A percentile compares a stretch with the other conserved stretches of the same genome.
phyloP scores from a whole-genome alignment of 805 yeast species.

The Metschnikowia santaceciliae region DNA sequence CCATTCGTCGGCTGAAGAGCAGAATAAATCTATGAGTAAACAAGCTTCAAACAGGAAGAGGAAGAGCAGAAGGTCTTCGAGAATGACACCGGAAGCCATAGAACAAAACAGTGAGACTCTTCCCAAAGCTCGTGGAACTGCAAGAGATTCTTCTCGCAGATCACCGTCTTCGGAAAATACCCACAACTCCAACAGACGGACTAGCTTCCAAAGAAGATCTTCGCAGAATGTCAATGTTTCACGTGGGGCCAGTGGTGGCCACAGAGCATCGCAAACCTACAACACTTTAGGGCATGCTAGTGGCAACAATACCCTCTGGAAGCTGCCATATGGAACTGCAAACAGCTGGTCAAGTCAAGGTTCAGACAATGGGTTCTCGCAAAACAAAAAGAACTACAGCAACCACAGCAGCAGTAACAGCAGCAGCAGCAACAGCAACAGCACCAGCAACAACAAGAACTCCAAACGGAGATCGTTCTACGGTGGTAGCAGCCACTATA shows the following conservation, averaged over 20 bases:
- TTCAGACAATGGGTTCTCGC: neutral
- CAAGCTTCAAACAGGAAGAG: slow-evolving; percentile 6
- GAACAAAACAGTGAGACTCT: neutral
- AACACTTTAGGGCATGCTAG: neutral
- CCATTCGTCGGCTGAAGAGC: neutral
- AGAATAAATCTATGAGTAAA: slow-evolving; percentile 3
- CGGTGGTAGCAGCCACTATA: slow-evolving; percentile 22
- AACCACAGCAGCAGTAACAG: neutral
- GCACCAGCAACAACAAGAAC: slow-evolving; percentile 30
- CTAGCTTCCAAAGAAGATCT: neutral
- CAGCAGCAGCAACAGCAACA: slow-evolving; percentile 23
- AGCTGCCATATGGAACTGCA: neutral
- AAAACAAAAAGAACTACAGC: neutral
- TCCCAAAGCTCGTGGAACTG: neutral
- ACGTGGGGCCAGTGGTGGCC: slow-evolving; percentile 2
- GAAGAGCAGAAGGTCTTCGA: slow-evolving; percentile 1
- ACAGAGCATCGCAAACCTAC: neutral
- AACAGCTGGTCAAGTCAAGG: neutral
- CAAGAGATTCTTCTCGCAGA: slow-evolving; percentile 1
- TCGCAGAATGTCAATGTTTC: neutral
- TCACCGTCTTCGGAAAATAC: neutral
- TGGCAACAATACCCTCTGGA: neutral
- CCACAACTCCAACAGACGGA: neutral
- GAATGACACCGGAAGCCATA: neutral
- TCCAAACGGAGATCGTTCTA: slow-evolving; percentile 32